Evolutionary conservation across 345 rosid species (phyloP), one percentile per base, ranked within the genome.

Genomic region (Cardiospermum halicacabum): DNA sequence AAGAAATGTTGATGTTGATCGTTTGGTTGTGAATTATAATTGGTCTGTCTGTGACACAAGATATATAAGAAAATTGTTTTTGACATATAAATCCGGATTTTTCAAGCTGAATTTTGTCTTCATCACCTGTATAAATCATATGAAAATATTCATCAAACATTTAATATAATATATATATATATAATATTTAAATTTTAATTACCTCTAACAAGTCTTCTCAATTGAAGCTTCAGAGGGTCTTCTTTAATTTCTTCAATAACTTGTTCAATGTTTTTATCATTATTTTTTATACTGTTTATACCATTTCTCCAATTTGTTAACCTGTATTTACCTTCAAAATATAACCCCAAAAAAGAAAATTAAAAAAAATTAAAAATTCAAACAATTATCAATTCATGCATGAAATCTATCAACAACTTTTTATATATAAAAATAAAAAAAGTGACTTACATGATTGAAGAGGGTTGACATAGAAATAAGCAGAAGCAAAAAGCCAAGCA

Each of bases 11-110:
- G 1, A 71, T 19, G 60, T 69, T 18, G 32, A 76, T 66, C 2
- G 60, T 58, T 30, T 53, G 60, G 63, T 69, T 39, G 57, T 37
- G 58, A 18, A 80, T 57, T 55, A 69, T 56, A 15, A 76, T 69
- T 1, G 60, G 75, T 25, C 63, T 74, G 11, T 60, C 64, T 12
- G 66, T 65, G 25, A 74, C 30, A 64, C 82, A 78, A 7, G 62
- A 31, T 12, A 71, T 72, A 7, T 19, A 34, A 34, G 39, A 45
- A 11, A 76, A 79, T 62, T 68, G 19, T 16, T 67, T 25, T 53
- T 74, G 74, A 64, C 79, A 74, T 21, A 72, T 49, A 43, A 78
- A 74, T 32, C 77, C 82, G 1, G 26, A 39, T 16, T 27, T 8
- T 22, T 69, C 72, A 2, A 78, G 67, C 67, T 66, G 51, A 11